Conservation (phyloP, 768 basidiomycete genomes). For the Clathrus columnatus region DNA sequence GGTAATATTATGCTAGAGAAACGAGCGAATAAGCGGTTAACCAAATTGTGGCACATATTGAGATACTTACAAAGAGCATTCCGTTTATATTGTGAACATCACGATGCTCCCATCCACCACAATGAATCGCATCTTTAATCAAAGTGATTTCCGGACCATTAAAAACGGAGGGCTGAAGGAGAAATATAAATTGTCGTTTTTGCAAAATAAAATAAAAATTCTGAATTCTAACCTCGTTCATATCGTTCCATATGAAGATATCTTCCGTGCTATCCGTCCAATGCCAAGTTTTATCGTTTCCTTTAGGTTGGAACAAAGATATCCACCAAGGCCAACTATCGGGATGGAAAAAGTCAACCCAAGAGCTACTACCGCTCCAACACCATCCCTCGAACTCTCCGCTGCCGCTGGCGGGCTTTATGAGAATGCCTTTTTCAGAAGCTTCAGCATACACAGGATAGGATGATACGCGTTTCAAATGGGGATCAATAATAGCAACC, state of each 20-base stretch:
- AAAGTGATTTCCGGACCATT: conserved; percentile 94
- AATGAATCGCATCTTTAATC: conserved; percentile 69
- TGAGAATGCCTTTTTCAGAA: conserved; percentile 69
- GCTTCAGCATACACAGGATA: conserved; percentile 86
- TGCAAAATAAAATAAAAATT: neutral
- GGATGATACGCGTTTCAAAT: conserved; percentile 71
- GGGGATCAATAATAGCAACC: conserved; percentile 96
- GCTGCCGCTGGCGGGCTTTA: conserved; percentile 71
- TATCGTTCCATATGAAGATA: conserved; percentile 97
- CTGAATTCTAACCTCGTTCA: conserved; percentile 75
- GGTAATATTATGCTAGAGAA: conserved; percentile 68
- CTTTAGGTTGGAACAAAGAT: conserved; percentile 60
- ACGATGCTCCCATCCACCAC: conserved; percentile 96
- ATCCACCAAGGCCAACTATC: conserved; percentile 87
- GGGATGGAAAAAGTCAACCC: conserved; percentile 98
- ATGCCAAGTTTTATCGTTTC: conserved; percentile 48
- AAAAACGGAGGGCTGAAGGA: conserved; percentile 85
- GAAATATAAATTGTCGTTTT: neutral
- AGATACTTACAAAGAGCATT: conserved; percentile 67
- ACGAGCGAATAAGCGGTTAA: conserved; percentile 3
- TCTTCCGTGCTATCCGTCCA: conserved; percentile 77
- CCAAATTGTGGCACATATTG: neutral
- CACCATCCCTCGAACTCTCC: conserved; percentile 97
- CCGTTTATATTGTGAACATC: conserved; percentile 98
- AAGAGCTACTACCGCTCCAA: conserved; percentile 93